Percentiles rank a stretch among this genome's conserved stretches.
phyloP scores from a whole-genome alignment of 2,329 filamentous ascomycete genomes.

The Epichloe sp. region DNA sequence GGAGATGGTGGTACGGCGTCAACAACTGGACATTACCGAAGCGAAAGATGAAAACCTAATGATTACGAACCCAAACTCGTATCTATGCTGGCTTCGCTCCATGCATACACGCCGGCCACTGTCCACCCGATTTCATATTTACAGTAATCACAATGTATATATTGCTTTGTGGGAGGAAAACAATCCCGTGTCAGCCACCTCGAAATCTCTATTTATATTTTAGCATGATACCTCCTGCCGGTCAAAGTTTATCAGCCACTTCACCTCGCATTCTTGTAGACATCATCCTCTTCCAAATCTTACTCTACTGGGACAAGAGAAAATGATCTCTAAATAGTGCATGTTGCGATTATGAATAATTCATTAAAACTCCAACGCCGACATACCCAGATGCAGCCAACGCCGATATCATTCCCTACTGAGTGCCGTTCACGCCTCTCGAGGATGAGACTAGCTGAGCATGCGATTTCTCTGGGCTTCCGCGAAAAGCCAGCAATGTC shows the following conservation, averaged over 20 bases:
- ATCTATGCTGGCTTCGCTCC: neutral
- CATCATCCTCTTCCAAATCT: neutral
- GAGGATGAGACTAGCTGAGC: slow-evolving; percentile 17
- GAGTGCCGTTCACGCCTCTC: slow-evolving; percentile 18
- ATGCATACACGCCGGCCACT: neutral
- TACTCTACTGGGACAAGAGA: neutral
- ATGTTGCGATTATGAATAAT: neutral
- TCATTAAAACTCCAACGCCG: slow-evolving; percentile 5
- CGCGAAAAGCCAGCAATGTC: slow-evolving; percentile 43
- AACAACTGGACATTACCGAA: slow-evolving; percentile 75
- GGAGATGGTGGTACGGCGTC: slow-evolving; percentile 90
- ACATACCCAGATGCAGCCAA: slow-evolving; percentile 2
- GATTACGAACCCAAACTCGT: neutral
- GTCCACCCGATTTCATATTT: neutral
- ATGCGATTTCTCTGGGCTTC: slow-evolving; percentile 45
- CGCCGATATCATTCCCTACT: slow-evolving; percentile 12
- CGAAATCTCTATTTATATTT: neutral
- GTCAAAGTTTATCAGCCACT: too few species aligned
- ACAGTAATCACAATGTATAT: neutral
- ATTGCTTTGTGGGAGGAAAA: neutral
- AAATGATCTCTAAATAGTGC: neutral
- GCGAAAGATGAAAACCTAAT: slow-evolving; percentile 23
- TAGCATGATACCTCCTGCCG: neutral
- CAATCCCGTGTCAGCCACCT: neutral
- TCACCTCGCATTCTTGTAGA: neutral